Evolutionary conservation across 495 filamentous ascomycete species (phyloP), one percentile per base, ranked within the genome.

Genomic region (Sphaerosporella brunnea): DNA sequence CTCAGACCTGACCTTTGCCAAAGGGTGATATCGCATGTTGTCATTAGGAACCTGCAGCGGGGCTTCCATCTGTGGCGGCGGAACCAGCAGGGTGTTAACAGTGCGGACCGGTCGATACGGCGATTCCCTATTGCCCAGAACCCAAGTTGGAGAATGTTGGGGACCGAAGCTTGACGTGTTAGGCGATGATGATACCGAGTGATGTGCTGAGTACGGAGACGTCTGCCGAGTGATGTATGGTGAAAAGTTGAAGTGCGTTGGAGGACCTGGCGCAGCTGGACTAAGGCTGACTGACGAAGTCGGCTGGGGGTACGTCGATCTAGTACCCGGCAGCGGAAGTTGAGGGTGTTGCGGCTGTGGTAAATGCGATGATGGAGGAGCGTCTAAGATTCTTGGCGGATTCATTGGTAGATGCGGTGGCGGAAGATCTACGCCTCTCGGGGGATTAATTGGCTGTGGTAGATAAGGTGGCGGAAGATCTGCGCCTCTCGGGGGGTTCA

Each of bases 11-110:
- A 72, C 63, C 58, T 84, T 83, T 2, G 83, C 82, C 7, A 97
- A 65, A 3, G 88, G 83, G 55, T 93, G 88, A 53, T 95, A 97
- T 57, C 93, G 90, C 85, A 97, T 94, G 65, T 94, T 83, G 53
- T 84, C 68, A 61, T 80, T 67, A 47, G 72, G 61, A 61, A 80
- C 69, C 60, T 74, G 59, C 48, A 81, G 79, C 38, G 93, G 71
- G 9, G 84, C 82, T 0, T 74, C 71, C 11, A 83, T 82, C 0
- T 85, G 82, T n/a, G n/a, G n/a, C 41, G 90, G 84, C 10, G 88
- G 90, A 23, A 90, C 82, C 15, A 95, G 71, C 16, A 97, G 70
- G 2, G 84, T 93, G 51, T 85, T 84, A 43, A 95, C 83, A 45
- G 79, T 73, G 45, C 87, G 80, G 23, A 97, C 78, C 2, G 90